Evolutionary conservation across 1,284 basidiomycete genomes (phyloP).

Genomic region (Cronartium quercuum): DNA sequence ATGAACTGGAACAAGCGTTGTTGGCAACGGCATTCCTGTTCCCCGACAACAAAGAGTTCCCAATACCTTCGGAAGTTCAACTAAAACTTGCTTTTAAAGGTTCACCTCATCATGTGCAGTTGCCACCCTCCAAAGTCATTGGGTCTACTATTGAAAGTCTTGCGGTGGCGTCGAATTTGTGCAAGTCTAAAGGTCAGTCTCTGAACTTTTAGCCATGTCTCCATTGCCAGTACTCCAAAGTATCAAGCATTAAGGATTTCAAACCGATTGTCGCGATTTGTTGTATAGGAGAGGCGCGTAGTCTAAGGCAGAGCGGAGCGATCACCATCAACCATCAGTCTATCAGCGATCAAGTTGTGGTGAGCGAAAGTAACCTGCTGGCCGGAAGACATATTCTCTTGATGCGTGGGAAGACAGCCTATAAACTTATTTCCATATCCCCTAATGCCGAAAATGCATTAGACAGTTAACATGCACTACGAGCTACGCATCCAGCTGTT

Average conservation of each 20-base stretch:
- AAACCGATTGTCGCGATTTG: neutral
- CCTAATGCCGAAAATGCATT: neutral
- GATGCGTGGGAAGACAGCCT: constrained; percentile 30
- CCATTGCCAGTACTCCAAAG: too few species aligned
- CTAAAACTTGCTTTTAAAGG: constrained; percentile 2
- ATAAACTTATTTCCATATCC: neutral
- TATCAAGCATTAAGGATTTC: too few species aligned
- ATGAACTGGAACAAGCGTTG: constrained; percentile 13
- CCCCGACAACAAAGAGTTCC: neutral
- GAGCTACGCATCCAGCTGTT: too few species aligned
- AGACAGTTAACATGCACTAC: too few species aligned
- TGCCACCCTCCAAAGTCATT: constrained; percentile 7
- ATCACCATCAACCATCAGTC: constrained; percentile 23
- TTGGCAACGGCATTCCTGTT: constrained; percentile 15
- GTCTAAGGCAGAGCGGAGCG: neutral
- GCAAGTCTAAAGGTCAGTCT: constrained; percentile 29
- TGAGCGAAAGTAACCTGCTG: constrained; percentile 5
- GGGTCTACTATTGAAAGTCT: constrained; percentile 7
- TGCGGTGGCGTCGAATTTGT: constrained; percentile 6
- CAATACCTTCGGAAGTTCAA: neutral
- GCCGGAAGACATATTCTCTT: constrained; percentile 13
- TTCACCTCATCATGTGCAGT: constrained; percentile 14
- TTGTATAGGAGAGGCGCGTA: constrained; percentile 14
- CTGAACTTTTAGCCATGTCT: neutral
- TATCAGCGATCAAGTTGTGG: neutral